A percentile compares a stretch with the other conserved stretches of the same genome.
Conservation (phyloP, 305 asterid genomes). For the Fraxinus albicans region DNA sequence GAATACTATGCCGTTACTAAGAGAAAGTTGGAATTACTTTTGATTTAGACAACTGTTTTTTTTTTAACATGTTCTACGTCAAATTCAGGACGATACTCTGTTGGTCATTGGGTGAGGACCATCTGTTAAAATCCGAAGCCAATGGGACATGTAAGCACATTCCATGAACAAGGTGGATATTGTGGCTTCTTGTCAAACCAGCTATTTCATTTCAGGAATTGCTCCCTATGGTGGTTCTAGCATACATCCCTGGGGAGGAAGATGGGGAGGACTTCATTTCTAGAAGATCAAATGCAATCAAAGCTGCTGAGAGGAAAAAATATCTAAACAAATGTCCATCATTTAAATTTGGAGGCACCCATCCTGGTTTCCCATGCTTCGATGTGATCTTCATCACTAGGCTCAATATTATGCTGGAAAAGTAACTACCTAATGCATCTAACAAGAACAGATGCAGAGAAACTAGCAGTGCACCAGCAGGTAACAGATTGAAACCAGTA, state of each 20-base stretch:
- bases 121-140: conserved; percentile 39
- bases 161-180: conserved; percentile 26
- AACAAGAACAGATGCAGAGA: too few relatives aligned
- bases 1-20: too few relatives aligned
- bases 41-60: too few relatives aligned
- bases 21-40: too few relatives aligned
- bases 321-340: conserved; percentile 81
- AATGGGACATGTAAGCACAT: too few relatives aligned
- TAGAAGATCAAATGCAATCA: conserved; percentile 54
- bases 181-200: conserved; percentile 55
- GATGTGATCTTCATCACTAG: conserved; percentile 67
- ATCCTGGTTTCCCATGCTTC: conserved; percentile 63
- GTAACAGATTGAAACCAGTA: too few relatives aligned
- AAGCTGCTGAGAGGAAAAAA: conserved; percentile 70
- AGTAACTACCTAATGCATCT: conserved; percentile 63
- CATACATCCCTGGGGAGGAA: conserved; percentile 3
- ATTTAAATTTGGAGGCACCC: conserved; percentile 73
- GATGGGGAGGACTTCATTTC: conserved; percentile 51
- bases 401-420: conserved; percentile 57
- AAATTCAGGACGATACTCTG: too few relatives aligned
- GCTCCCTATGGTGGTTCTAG: too few relatives aligned
- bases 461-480: too few relatives aligned
- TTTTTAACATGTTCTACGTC: too few relatives aligned
- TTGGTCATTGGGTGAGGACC: too few relatives aligned
- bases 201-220: conserved; percentile 7